Conservation (phyloP, 2,329 filamentous ascomycete genomes). For the Sarocladiaceae sp. region DNA sequence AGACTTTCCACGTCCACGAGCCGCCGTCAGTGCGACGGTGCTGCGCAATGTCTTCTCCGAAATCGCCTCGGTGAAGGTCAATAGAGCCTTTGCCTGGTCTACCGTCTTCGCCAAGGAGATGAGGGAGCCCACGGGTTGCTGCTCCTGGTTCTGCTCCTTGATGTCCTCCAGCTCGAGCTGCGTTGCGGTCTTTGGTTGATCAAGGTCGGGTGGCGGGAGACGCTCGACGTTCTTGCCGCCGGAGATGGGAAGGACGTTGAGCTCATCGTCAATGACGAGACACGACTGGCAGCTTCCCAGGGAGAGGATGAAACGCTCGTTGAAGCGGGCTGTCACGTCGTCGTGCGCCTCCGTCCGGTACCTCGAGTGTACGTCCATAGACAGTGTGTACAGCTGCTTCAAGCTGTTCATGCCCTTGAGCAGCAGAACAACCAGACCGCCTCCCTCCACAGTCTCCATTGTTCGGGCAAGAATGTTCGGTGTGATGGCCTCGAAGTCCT, state of each 20-base stretch:
- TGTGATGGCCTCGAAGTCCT: conserved; percentile 96
- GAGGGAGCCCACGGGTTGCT: conserved; percentile 79
- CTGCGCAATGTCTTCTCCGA: conserved; percentile 92
- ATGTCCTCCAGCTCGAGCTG: conserved; percentile 77
- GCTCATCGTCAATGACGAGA: conserved; percentile 92
- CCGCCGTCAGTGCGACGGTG: conserved; percentile 90
- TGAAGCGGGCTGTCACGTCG: conserved; percentile 93
- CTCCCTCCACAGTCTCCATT: conserved; percentile 96
- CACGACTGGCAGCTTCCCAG: conserved; percentile 93
- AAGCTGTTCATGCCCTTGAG: conserved; percentile 95
- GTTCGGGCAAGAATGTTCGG: conserved; percentile 94
- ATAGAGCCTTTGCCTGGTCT: conserved; percentile 93
- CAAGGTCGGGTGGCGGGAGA: conserved; percentile 70
- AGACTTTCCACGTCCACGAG: conserved; percentile 93
- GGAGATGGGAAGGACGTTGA: conserved; percentile 96
- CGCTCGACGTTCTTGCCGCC: conserved; percentile 86
- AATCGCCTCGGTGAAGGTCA: conserved; percentile 95
- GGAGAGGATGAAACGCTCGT: conserved; percentile 94
- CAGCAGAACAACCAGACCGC: conserved; percentile 83
- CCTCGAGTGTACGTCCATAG: conserved; percentile 96
- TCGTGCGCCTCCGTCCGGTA: conserved; percentile 95
- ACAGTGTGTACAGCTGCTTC: conserved; percentile 94
- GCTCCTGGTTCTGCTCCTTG: conserved; percentile 82
- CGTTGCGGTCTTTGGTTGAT: conserved; percentile 67
- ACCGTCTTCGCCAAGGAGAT: conserved; percentile 83